Percentiles rank a stretch among this genome's conserved stretches.
phyloP scores from a whole-genome alignment of 352 stramenopile genomes.

The Elongisporangium prolatum region DNA sequence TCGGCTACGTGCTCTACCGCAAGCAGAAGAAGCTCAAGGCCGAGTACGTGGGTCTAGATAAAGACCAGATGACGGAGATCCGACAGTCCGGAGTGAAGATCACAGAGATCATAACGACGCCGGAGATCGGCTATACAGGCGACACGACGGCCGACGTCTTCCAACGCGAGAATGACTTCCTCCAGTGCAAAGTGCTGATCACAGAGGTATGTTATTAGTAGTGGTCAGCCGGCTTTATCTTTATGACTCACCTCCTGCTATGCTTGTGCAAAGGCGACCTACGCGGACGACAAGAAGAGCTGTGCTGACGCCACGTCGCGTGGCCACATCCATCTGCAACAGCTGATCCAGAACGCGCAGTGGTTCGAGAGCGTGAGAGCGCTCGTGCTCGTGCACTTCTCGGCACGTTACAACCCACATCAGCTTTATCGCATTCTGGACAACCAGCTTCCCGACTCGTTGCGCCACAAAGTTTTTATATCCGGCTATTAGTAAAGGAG shows the following conservation, averaged over 20 bases:
- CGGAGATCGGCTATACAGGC: slow-evolving; percentile 79
- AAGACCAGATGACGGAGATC: slow-evolving; percentile 43
- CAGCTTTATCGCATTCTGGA: slow-evolving; percentile 29
- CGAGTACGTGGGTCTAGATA: slow-evolving; percentile 34
- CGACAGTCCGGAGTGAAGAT: slow-evolving; percentile 40
- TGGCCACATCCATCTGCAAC: slow-evolving; percentile 69
- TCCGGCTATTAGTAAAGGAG: slow-evolving; percentile 3
- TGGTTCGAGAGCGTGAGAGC: slow-evolving; percentile 46
- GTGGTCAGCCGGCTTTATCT: neutral
- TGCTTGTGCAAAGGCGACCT: slow-evolving; percentile 46
- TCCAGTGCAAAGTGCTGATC: slow-evolving; percentile 64
- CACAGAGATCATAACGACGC: slow-evolving; percentile 21
- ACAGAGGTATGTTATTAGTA: slow-evolving; percentile 52
- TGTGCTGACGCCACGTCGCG: slow-evolving; percentile 33
- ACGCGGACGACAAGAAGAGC: slow-evolving; percentile 43
- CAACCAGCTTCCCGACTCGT: slow-evolving; percentile 22
- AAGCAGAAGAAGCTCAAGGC: slow-evolving; percentile 43
- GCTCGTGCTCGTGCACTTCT: slow-evolving; percentile 76
- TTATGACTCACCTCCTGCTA: slow-evolving; percentile 2
- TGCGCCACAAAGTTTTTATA: slow-evolving; percentile 33
- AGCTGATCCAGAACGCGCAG: slow-evolving; percentile 37
- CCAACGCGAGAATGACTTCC: slow-evolving; percentile 32
- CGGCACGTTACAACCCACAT: slow-evolving; percentile 41
- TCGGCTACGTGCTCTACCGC: slow-evolving; percentile 75
- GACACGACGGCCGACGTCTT: slow-evolving; percentile 74